Evolutionary conservation across 192 early-diverging fungal species (phyloP), one percentile per base, ranked within the genome.

Genomic region (Backusella sp.): DNA sequence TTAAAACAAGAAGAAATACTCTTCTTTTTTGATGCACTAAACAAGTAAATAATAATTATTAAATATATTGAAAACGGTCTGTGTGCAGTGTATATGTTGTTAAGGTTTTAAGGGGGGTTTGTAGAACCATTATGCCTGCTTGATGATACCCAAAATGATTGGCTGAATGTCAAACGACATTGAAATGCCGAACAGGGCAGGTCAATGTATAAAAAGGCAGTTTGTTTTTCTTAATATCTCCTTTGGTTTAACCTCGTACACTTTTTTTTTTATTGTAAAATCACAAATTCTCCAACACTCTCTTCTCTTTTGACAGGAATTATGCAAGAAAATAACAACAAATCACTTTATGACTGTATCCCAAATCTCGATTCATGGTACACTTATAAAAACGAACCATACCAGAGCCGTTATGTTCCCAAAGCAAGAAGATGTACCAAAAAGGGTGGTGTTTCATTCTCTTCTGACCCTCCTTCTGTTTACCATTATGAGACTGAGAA

Each of bases 351-450:
- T 36, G 77, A 79, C 30, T 42, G 41, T 32, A 65, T 79, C 34
- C 77, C 77, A 2, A 70, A 49, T n/a, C 36, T 79, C 1, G 73
- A 73, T 4, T 73, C 77, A 12, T 79, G 77, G 77, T 79, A 79
- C 52, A 17, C 42, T 17, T 21, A 36, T 6, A 68, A 73, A 44
- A 19, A 5, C 41, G 66, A 59, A 15, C 46, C 70, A 53, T 49
- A 28, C 36, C 17, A 66, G 65, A 39, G 67, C 44, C 21, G 53
- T 3, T 62, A 62, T 62, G 56, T 62, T 28, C 4, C 56, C 8
- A 62, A 62, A 23, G 23, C 56, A 62, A 23, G 23, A 62, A 26
- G 56, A 62, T 28, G 21, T 62, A 62, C 26, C 4, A 62, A 74
- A 3, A 30, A 42, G 41, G 19, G 15, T 42, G 37, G 70, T 23